Percentiles rank a stretch among this genome's conserved stretches.
phyloP scores from a whole-genome alignment of 116 monocot species.

The Zostera marina region DNA sequence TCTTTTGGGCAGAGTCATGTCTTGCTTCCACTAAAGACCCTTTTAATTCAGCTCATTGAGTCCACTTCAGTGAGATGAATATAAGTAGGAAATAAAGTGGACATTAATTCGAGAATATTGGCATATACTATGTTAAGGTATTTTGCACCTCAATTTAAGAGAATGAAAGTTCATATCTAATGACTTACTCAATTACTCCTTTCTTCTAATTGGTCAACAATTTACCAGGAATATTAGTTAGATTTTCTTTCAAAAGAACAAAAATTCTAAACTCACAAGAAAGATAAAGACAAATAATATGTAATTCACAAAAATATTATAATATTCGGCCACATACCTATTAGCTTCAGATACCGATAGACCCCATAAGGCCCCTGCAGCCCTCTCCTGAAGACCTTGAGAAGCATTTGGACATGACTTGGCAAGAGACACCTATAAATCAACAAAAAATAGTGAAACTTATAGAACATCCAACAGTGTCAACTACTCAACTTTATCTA shows the following conservation, averaged over 20 bases:
- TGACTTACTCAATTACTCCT: neutral
- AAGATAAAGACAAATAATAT: too few species aligned
- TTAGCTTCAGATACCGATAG: constrained; percentile 95
- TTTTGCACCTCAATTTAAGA: too few species aligned
- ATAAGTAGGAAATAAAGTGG: too few species aligned
- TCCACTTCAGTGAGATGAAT: too few species aligned
- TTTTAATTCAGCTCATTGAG: too few species aligned
- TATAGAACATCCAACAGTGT: neutral
- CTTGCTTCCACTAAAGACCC: too few species aligned
- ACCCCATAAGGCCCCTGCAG: constrained; percentile 96
- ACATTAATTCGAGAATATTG: too few species aligned
- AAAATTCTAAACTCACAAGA: neutral
- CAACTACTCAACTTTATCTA: too few species aligned
- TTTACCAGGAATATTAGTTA: neutral
- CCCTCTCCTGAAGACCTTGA: constrained; percentile 92
- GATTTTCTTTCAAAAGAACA: neutral
- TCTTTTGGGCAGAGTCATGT: too few species aligned
- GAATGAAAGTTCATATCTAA: too few species aligned
- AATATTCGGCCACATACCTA: constrained; percentile 29
- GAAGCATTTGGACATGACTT: constrained; percentile 72
- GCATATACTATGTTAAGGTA: neutral
- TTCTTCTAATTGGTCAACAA: neutral
- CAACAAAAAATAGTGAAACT: neutral
- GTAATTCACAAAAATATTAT: too few species aligned
- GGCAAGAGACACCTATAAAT: constrained; percentile 70